Conservation (phyloP, 176 grass and related monocot species). For the Otatea glauca region DNA sequence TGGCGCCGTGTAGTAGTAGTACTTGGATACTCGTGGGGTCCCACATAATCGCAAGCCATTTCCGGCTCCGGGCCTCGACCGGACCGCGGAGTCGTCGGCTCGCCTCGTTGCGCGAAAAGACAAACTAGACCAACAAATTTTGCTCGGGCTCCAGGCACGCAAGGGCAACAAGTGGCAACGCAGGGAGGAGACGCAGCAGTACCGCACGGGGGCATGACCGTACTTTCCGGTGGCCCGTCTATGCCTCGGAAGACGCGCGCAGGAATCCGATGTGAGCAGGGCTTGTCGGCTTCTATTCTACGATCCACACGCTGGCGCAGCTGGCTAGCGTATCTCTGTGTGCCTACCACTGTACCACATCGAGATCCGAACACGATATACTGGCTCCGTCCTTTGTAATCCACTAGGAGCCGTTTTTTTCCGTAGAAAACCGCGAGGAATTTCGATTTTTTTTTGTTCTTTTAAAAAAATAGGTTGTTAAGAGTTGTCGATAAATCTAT, state of each 20-base stretch:
- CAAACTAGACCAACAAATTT: neutral
- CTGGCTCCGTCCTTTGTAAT: too few relatives aligned
- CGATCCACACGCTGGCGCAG: too few relatives aligned
- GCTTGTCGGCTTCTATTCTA: slow-evolving; percentile 50
- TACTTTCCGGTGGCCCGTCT: neutral
- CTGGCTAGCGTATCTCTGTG: neutral
- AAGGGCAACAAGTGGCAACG: neutral
- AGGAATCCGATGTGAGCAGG: slow-evolving; percentile 47
- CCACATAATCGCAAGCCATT: slow-evolving; percentile 3
- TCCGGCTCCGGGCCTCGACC: neutral
- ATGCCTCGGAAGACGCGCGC: slow-evolving; percentile 11
- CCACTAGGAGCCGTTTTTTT: too few relatives aligned
- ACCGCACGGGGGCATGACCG: neutral
- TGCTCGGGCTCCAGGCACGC: neutral
- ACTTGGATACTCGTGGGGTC: neutral
- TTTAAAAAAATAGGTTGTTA: too few relatives aligned
- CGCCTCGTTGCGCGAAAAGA: neutral
- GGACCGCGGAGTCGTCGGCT: neutral
- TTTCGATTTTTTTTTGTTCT: too few relatives aligned
- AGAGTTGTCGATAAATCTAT: too few relatives aligned
- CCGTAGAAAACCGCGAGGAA: too few relatives aligned
- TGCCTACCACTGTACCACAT: neutral
- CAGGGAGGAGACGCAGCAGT: neutral
- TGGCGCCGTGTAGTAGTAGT: too few relatives aligned
- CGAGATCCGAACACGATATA: neutral